A percentile compares a stretch with the other conserved stretches of the same genome.
phyloP scores from a whole-genome alignment of 1,284 basidiomycete genomes.

The Ustilago bromivora region DNA sequence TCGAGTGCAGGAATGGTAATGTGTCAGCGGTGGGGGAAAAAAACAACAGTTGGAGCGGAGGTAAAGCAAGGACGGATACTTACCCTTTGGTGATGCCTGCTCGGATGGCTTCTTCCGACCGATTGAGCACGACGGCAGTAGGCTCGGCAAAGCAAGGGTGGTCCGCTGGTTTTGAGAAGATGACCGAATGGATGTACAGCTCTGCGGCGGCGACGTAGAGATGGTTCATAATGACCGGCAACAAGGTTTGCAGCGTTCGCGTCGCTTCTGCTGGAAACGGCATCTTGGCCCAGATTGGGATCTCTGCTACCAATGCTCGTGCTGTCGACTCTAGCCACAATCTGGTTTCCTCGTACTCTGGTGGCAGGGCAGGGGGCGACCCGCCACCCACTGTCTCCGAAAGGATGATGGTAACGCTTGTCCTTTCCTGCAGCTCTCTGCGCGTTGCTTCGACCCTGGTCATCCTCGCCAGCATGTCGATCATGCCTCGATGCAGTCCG shows the following conservation, averaged over 20 bases:
- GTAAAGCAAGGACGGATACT: neutral
- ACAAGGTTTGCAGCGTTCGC: constrained; percentile 29
- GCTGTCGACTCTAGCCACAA: constrained; percentile 47
- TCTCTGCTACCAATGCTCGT: constrained; percentile 40
- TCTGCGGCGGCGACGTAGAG: constrained; percentile 47
- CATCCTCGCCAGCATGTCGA: constrained; percentile 48
- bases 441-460: constrained; percentile 45
- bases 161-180: constrained; percentile 46
- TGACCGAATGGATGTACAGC: constrained; percentile 50
- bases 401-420: constrained; percentile 40
- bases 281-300: constrained; percentile 46
- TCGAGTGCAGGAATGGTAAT: no score
- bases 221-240: constrained; percentile 45
- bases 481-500: constrained; percentile 46
- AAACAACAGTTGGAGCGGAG: neutral
- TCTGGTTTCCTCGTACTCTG: constrained; percentile 48
- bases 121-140: constrained; percentile 35
- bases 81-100: constrained; percentile 43
- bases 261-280: constrained; percentile 37
- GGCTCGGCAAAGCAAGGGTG: constrained; percentile 41
- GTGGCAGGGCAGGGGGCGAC: constrained; percentile 32
- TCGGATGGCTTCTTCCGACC: constrained; percentile 45
- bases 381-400: constrained; percentile 34
- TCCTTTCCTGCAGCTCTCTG: constrained; percentile 37
- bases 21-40: neutral